Evolutionary conservation across 225 moss, liverwort and hornwort species (phyloP), one percentile per base, ranked within the genome.

Genomic region (Sphagnum contortum): DNA sequence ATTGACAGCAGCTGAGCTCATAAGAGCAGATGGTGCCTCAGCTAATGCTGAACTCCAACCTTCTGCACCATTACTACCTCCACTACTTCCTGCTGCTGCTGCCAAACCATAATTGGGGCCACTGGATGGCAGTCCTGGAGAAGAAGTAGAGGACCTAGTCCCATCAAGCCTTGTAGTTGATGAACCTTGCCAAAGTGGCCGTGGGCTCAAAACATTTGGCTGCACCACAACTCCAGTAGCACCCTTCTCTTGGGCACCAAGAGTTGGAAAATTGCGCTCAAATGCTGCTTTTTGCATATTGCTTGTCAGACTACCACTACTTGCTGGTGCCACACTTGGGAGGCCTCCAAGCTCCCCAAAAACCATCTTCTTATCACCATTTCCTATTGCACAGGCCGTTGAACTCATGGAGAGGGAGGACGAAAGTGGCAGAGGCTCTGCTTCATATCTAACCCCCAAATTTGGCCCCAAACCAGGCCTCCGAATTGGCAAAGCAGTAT

Each of bases 271-370:
- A 70, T 99, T 89, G 45, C 91, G 85, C 70, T 99, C 98, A 71
- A 93, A 99, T 9, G 91, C 92, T 49, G 91, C 93, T 72, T 99
- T 99, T 50, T 88, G 91, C 93, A 99, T 99, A 77, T 90, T 96
- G 71, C 96, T 92, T 45, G 88, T 90, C 62, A 99, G 86, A 75
- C 87, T 91, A 60, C 93, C 89, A 69, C 89, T 88, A 64, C 77
- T 93, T 5, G 79, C 58, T 8, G 93, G 91, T 65, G 93, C 93
- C 12, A 91, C 98, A 44, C 91, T 91, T 44, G 91, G 87, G 56
- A 89, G 91, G 69, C 64, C 59, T 14, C 88, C 83, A 64, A 63
- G 74, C 29, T 81, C 75, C 66, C 80, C 84, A 66, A 62, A 77
- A 48, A 72, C 71, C 47, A 62, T 50, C 76, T 99, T 99, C 77